These are phyloP conservation scores for Fusarium foetens DNA, from an alignment of 2,329 filamentous ascomycete species.

Conservation along the genomic window DNA sequence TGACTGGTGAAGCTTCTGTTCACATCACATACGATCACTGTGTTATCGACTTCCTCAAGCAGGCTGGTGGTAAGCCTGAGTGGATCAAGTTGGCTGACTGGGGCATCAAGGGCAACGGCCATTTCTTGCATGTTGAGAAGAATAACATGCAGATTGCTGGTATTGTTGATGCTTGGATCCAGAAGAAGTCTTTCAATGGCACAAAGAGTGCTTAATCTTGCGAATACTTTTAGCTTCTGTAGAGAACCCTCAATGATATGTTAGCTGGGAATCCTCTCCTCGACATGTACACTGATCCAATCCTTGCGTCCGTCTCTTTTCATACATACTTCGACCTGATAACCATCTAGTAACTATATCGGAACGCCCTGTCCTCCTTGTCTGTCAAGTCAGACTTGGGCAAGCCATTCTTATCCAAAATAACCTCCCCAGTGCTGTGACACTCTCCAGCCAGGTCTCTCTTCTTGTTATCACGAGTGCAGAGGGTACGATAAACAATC, in stretches of 20 bases:
- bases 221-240: background rate
- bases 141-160: slow-evolving; percentile 34
- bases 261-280: background rate
- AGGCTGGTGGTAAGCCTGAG: slow-evolving; percentile 25
- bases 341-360: background rate
- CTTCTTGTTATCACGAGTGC: background rate
- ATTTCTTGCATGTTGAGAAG: slow-evolving; percentile 35
- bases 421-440: background rate
- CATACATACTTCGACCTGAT: background rate
- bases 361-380: background rate
- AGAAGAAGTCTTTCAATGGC: background rate
- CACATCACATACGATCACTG: slow-evolving; percentile 30
- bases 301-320: no score
- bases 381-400: slow-evolving; percentile 2
- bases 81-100: slow-evolving; percentile 25
- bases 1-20: slow-evolving; percentile 32
- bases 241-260: background rate
- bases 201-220: background rate
- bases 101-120: slow-evolving; percentile 30
- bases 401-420: background rate
- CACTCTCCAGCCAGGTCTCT: background rate
- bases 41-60: slow-evolving; percentile 21
- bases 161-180: slow-evolving; percentile 10
- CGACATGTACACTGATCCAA: no score
- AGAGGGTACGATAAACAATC: background rate